Evolutionary conservation across 805 yeast species (phyloP).

Genomic region (Hanseniaspora lachancei): DNA sequence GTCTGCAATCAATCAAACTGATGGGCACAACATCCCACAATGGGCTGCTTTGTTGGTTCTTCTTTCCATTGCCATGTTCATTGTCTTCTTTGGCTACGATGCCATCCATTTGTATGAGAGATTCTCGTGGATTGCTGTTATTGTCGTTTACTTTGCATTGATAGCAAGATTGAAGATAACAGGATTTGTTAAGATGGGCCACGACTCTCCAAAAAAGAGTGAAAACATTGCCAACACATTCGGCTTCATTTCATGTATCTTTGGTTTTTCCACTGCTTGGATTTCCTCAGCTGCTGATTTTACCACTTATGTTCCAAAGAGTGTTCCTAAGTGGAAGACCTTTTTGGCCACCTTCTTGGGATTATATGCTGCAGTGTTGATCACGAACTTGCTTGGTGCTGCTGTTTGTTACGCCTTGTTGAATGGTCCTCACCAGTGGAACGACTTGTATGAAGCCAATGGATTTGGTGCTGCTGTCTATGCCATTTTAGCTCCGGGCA

Average conservation of each 20-base stretch:
- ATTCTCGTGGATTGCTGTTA: constrained; percentile 79
- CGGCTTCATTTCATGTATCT: constrained; percentile 73
- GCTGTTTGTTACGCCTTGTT: constrained; percentile 65
- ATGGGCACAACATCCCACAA: constrained; percentile 48
- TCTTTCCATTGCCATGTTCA: constrained; percentile 50
- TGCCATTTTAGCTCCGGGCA: constrained; percentile 61
- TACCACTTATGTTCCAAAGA: constrained; percentile 68
- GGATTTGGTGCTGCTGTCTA: constrained; percentile 73
- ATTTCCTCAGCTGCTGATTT: constrained; percentile 88
- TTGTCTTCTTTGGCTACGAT: constrained; percentile 74
- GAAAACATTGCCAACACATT: constrained; percentile 60
- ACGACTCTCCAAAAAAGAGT: constrained; percentile 38
- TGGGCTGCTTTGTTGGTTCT: constrained; percentile 83
- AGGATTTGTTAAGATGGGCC: constrained; percentile 48
- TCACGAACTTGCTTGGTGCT: constrained; percentile 70
- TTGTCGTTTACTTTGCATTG: constrained; percentile 58
- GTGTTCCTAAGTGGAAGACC: constrained; percentile 43
- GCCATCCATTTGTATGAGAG: constrained; percentile 72
- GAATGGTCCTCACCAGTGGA: constrained; percentile 33
- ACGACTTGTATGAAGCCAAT: constrained; percentile 36
- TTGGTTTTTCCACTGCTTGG: constrained; percentile 92
- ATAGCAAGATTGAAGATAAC: constrained; percentile 64
- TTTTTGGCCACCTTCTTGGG: constrained; percentile 55
- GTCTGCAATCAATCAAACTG: constrained; percentile 51
- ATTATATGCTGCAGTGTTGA: constrained; percentile 49